Conservation (phyloP, 345 rosid genomes). For the Carallia brachiata region DNA sequence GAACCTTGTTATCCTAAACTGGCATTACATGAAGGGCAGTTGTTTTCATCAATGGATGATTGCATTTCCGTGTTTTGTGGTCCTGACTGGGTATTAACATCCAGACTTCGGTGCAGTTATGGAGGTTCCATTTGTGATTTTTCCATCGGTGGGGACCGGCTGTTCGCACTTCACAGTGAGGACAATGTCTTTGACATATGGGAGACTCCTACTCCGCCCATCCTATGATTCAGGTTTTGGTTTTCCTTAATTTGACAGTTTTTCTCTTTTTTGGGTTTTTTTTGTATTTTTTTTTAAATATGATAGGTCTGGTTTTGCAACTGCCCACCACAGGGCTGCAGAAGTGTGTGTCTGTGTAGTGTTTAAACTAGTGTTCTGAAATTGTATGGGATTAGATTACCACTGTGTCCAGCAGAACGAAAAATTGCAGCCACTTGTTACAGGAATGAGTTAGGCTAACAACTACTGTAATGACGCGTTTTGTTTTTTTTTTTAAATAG, state of each 20-base stretch:
- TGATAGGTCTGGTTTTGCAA: too few species aligned
- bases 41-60: constrained; percentile 94
- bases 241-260: constrained; percentile 4
- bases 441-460: constrained; percentile 20
- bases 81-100: constrained; percentile 82
- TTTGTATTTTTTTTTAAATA: too few species aligned
- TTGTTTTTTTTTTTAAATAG: too few species aligned
- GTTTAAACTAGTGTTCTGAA: background rate
- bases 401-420: too few species aligned
- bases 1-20: constrained; percentile 93
- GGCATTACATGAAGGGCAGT: constrained; percentile 76
- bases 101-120: constrained; percentile 62
- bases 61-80: constrained; percentile 85
- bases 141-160: constrained; percentile 83
- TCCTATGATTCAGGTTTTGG: constrained; percentile 40
- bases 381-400: constrained; percentile 20
- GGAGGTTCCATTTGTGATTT: constrained; percentile 94
- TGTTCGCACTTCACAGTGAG: constrained; percentile 88
- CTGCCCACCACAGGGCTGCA: background rate
- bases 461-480: background rate
- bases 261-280: too few species aligned
- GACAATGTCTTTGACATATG: constrained; percentile 92
- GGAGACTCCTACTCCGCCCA: constrained; percentile 80
- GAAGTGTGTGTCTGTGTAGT: constrained; percentile 18
- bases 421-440: constrained; percentile 1